Evolutionary conservation across 1,139 yeast species (phyloP), one percentile per base, ranked within the genome.

Genomic region (Tardiomyces digboiensis): DNA sequence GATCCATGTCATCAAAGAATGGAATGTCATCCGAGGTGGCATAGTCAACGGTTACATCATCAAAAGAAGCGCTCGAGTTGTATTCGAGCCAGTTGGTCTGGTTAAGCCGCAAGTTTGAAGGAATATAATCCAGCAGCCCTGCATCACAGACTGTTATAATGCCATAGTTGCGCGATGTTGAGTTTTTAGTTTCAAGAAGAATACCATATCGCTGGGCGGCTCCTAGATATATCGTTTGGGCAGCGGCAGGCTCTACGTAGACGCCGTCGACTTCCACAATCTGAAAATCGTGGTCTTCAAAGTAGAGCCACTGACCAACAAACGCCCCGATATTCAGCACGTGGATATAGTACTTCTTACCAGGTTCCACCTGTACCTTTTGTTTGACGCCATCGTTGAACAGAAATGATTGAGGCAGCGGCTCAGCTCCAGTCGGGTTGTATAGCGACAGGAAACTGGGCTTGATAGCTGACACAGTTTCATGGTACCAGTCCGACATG

Each of bases 341-440:
- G 61, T 95, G 78, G 52, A 89, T 53, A 55, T 84, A 68, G 62
- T 89, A 89, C 8, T 96, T 88, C 37, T 78, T 85, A 62, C 79
- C 76, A 3, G 96, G 93, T 64, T 80, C 58, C 39, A 89, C 93
- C 8, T 66, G 52, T 78, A 88, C 77, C 16, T 87, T 76, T 47
- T 70, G 69, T 63, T 83, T 82, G 5, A 42, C 18, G 7, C 93
- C 78, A 59, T 88, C 87, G 68, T 89, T 88, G 64, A 87, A 74
- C 56, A 87, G 68, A 52, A 83, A 61, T 59, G 79, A 80, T 56
- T 82, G 80, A 2, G 97, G 97, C 54, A 89, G 78, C 39, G 97
- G 97, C 65, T 89, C 97, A 29, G 97, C 96, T 52, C 97, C 97
- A 6, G 96, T 85, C 40, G 97, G 97, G 66, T 89, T 89, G 67